A percentile compares a stretch with the other conserved stretches of the same genome.
Conservation (phyloP, 108 stramenopile genomes). For the Skeletonema costatum region DNA sequence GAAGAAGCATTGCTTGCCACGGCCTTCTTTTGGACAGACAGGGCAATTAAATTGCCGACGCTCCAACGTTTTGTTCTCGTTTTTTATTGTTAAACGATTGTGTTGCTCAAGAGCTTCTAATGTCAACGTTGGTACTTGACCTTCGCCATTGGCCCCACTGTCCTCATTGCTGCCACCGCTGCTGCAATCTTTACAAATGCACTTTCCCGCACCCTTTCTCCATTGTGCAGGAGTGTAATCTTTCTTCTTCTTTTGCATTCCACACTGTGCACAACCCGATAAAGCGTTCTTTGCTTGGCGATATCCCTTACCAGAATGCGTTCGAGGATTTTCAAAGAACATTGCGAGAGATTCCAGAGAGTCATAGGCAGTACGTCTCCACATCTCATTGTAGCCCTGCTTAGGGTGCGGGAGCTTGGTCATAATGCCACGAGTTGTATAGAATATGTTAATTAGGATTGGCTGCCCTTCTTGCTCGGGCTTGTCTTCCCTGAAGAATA, state of each 20-base stretch:
- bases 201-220: slow-evolving; percentile 28
- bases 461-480: not conserved
- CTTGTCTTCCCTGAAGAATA: slow-evolving; percentile 8
- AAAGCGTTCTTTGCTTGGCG: slow-evolving; percentile 19
- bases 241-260: slow-evolving; percentile 16
- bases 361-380: slow-evolving; percentile 20
- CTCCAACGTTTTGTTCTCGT: slow-evolving; percentile 25
- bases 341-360: slow-evolving; percentile 12
- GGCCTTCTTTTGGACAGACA: slow-evolving; percentile 33
- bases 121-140: not conserved
- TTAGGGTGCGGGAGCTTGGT: slow-evolving; percentile 23
- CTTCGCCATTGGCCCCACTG: not conserved
- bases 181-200: slow-evolving; percentile 28
- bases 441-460: slow-evolving; percentile 22
- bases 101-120: slow-evolving; percentile 17
- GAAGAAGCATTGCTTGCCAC: slow-evolving; percentile 47
- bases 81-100: slow-evolving; percentile 6
- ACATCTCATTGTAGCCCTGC: slow-evolving; percentile 19
- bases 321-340: slow-evolving; percentile 22
- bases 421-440: slow-evolving; percentile 30
- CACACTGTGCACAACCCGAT: slow-evolving; percentile 32
- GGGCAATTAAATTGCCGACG: slow-evolving; percentile 58
- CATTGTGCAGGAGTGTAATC: slow-evolving; percentile 29
- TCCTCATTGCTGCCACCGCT: not conserved
- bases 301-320: slow-evolving; percentile 15